Percentiles rank a stretch among this genome's conserved stretches.
Evolutionary conservation across 2,329 filamentous ascomycete species (phyloP).

Genomic region (Phialophora tarda): DNA sequence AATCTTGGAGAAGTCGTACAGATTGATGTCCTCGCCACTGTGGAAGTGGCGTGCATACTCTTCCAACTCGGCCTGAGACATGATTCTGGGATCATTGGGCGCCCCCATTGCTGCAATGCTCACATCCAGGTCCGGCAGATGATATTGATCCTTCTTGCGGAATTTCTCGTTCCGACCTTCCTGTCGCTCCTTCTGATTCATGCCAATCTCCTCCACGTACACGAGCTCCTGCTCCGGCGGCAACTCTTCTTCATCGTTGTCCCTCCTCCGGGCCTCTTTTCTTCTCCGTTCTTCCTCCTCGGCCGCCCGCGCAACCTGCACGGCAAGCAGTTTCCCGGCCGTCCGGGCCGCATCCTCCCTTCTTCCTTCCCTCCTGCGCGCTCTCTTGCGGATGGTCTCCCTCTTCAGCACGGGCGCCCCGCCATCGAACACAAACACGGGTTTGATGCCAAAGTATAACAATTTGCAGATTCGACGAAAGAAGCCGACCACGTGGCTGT

Average conservation of each 20-base stretch:
- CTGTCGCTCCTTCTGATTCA: conserved; percentile 76
- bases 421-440: conserved; percentile 97
- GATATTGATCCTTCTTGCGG: conserved; percentile 91
- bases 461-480: conserved; percentile 98
- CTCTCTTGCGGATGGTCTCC: conserved; percentile 81
- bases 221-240: conserved; percentile 73
- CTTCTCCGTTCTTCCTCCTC: conserved; percentile 80
- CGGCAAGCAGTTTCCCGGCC: conserved; percentile 85
- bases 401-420: conserved; percentile 89
- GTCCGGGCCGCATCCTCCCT: conserved; percentile 92
- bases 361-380: conserved; percentile 80
- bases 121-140: conserved; percentile 82
- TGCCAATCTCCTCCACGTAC: conserved; percentile 87
- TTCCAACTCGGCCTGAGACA: conserved; percentile 93
- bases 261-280: conserved; percentile 51
- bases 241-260: conserved; percentile 65
- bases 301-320: conserved; percentile 89
- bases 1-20: conserved; percentile 98
- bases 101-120: conserved; percentile 84
- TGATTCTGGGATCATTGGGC: conserved; percentile 90
- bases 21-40: conserved; percentile 81
- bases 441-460: conserved; percentile 92
- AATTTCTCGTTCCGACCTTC: conserved; percentile 68
- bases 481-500: conserved; percentile 95
- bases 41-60: conserved; percentile 93